Percentiles rank a stretch among this genome's conserved stretches.
These are phyloP conservation scores for Pistacia vera DNA, from an alignment of 345 rosid species.

Conservation along the genomic window DNA sequence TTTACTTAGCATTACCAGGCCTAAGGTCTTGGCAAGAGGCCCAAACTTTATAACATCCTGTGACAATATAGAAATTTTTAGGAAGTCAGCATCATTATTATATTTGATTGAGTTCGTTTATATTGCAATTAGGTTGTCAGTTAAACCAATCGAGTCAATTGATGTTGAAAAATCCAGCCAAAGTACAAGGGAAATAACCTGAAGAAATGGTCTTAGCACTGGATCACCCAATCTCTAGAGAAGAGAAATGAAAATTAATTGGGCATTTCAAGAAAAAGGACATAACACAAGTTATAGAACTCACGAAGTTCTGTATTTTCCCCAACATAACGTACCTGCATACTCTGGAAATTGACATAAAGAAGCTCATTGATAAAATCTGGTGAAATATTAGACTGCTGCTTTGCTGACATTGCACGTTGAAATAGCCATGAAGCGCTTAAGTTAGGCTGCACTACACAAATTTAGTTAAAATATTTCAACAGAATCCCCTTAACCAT, in stretches of 20 bases:
- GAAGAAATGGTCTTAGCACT: slow-evolving; percentile 91
- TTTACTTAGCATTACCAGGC: slow-evolving; percentile 84
- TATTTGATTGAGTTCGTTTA: background rate
- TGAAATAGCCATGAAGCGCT: slow-evolving; percentile 96
- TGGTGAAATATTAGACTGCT: slow-evolving; percentile 57
- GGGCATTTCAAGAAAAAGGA: slow-evolving; percentile 7
- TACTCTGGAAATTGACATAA: slow-evolving; percentile 69
- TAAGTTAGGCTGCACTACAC: slow-evolving; percentile 65
- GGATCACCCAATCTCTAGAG: slow-evolving; percentile 81
- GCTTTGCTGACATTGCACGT: slow-evolving; percentile 91
- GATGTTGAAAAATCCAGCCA: background rate
- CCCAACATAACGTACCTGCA: slow-evolving; percentile 56
- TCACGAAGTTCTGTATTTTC: background rate
- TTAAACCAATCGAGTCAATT: background rate
- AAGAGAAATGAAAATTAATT: slow-evolving; percentile 19
- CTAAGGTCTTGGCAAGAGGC: slow-evolving; percentile 87
- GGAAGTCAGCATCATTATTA: slow-evolving; percentile 4
- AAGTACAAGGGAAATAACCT: slow-evolving; percentile 38
- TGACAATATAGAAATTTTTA: slow-evolving; percentile 5
- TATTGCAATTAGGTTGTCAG: background rate
- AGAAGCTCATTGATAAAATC: slow-evolving; percentile 91
- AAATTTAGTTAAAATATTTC: slow-evolving; percentile 16
- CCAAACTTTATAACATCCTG: slow-evolving; percentile 89
- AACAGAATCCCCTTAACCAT: background rate
- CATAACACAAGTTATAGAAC: background rate